Evolutionary conservation across 2,329 filamentous ascomycete genomes (phyloP).

Genomic region (Metarhizium rileyi): DNA sequence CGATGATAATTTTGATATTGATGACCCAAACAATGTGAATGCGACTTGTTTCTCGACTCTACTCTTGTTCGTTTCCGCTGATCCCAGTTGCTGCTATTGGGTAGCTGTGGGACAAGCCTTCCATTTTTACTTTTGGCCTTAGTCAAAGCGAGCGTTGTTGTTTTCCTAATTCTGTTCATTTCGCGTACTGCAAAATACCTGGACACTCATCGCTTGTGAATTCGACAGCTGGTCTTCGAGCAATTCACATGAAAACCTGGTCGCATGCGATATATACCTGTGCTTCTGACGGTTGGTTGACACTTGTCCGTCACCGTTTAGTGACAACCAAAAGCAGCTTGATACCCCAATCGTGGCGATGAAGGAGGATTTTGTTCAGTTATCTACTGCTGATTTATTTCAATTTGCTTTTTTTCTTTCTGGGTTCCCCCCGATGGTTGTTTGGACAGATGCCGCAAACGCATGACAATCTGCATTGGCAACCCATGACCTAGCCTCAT

Average conservation of each 20-base stretch:
- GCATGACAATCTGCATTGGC: not conserved
- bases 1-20: constrained; percentile 17
- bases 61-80: not conserved
- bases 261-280: not conserved
- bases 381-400: constrained; percentile 2
- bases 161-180: constrained; percentile 6
- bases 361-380: constrained; percentile 14
- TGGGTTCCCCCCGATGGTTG: not conserved
- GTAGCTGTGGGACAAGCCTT: constrained; percentile 1
- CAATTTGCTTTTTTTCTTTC: not conserved
- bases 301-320: constrained; percentile 2
- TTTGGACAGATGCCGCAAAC: too few species aligned
- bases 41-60: not conserved
- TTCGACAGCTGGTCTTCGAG: constrained; percentile 11
- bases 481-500: not conserved
- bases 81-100: not conserved
- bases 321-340: constrained; percentile 18
- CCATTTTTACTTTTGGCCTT: constrained; percentile 12
- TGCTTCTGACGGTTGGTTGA: not conserved
- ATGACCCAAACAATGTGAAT: constrained; percentile 15
- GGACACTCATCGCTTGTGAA: constrained; percentile 4
- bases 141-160: constrained; percentile 11
- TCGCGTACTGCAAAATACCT: constrained; percentile 1
- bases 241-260: constrained; percentile 13
- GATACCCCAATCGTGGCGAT: constrained; percentile 26